Evolutionary conservation across 306 rosid genomes (phyloP).

Genomic region (Pueraria montana): DNA sequence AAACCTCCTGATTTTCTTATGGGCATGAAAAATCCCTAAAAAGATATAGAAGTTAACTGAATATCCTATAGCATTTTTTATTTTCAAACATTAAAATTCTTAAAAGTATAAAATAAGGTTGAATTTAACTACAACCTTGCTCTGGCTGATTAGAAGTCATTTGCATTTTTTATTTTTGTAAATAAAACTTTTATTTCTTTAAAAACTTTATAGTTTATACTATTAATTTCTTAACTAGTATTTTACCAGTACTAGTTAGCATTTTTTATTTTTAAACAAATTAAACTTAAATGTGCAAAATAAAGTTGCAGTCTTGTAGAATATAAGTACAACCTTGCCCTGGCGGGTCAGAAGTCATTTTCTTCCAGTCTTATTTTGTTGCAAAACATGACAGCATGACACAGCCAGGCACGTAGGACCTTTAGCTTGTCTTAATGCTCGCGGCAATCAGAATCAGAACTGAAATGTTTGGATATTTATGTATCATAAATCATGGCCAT

Average conservation of each 20-base stretch:
- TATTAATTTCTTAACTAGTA: neutral
- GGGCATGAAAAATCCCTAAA: neutral
- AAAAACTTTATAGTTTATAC: neutral
- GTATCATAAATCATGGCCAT: neutral
- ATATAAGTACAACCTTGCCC: constrained; percentile 29
- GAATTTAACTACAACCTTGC: constrained; percentile 35
- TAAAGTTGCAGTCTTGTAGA: neutral
- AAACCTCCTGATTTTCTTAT: neutral
- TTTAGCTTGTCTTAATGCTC: constrained; percentile 29
- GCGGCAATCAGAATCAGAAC: constrained; percentile 41
- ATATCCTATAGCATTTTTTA: neutral
- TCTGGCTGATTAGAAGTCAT: neutral
- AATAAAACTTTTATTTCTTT: neutral
- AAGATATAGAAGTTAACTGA: neutral
- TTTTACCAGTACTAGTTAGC: neutral
- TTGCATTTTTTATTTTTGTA: no score
- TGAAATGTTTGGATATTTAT: constrained; percentile 36
- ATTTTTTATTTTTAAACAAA: neutral
- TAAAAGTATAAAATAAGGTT: neutral
- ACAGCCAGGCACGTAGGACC: constrained; percentile 45
- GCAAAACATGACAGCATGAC: constrained; percentile 40
- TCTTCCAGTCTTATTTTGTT: constrained; percentile 28
- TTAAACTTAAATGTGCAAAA: neutral
- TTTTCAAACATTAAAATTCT: neutral
- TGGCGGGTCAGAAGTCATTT: constrained; percentile 34